Percentiles rank a stretch among this genome's conserved stretches.
Conservation (phyloP, 176 grass and related monocot genomes). For the Rhynchospora tenuis region DNA sequence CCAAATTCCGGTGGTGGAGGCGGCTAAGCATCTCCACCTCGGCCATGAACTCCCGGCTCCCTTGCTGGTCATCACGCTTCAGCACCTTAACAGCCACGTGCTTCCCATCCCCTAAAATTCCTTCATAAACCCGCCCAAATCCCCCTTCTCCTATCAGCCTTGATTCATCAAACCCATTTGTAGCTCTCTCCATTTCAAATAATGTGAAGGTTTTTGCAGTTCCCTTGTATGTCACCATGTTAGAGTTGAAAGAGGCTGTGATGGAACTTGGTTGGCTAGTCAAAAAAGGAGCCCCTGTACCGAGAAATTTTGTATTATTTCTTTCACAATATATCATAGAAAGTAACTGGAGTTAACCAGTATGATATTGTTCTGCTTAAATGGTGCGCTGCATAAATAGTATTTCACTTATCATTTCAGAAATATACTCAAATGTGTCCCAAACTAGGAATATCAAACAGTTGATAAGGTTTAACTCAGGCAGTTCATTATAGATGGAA, state of each 20-base stretch:
- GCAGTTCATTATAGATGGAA: background rate
- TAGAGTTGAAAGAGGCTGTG: conserved; percentile 73
- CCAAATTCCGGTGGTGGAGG: conserved; percentile 93
- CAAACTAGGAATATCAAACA: background rate
- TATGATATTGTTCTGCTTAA: background rate
- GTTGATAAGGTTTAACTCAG: background rate
- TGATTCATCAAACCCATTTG: conserved; percentile 63
- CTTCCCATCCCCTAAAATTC: conserved; percentile 59
- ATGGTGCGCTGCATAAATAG: background rate
- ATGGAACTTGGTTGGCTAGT: conserved; percentile 58
- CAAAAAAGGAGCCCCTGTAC: conserved; percentile 30
- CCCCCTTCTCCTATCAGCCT: conserved; percentile 96
- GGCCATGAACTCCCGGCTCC: conserved; percentile 80
- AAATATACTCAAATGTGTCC: background rate
- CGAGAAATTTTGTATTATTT: conserved; percentile 17
- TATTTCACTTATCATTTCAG: background rate
- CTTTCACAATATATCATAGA: background rate
- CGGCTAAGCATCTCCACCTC: conserved; percentile 99
- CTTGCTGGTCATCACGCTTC: conserved; percentile 87
- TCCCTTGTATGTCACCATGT: conserved; percentile 74
- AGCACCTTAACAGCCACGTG: conserved; percentile 78
- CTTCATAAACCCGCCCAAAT: conserved; percentile 94
- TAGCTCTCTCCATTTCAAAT: conserved; percentile 83
- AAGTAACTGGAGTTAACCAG: background rate
- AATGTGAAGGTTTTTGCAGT: conserved; percentile 72